Percentiles rank a stretch among this genome's conserved stretches.
These are phyloP conservation scores for Colletotrichum lini DNA, from an alignment of 2,329 filamentous ascomycete species.

Conservation along the genomic window DNA sequence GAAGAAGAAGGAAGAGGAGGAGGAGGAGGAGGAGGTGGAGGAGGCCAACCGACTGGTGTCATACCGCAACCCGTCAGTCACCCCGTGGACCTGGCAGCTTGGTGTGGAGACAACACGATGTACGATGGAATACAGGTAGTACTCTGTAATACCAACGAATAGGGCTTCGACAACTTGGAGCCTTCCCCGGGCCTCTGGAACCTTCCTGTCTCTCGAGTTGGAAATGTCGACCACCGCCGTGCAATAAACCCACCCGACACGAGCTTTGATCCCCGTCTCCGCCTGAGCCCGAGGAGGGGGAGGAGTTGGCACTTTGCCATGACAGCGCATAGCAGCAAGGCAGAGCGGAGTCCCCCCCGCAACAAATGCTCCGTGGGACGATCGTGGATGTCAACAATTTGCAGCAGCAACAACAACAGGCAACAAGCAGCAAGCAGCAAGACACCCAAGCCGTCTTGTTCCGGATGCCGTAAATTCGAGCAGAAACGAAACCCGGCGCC, in stretches of 20 bases:
- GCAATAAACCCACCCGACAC: constrained; percentile 28
- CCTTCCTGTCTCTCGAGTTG: background rate
- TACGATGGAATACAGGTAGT: background rate
- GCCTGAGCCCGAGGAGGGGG: background rate
- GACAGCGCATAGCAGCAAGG: no score
- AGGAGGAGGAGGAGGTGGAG: background rate
- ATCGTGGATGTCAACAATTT: background rate
- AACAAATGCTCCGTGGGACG: background rate
- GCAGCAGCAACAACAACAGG: no score
- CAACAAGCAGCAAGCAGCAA: background rate
- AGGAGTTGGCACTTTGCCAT: background rate
- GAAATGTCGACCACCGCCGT: constrained; percentile 4
- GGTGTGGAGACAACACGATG: background rate
- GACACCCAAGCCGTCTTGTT: background rate
- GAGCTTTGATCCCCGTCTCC: constrained; percentile 17
- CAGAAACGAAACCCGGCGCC: background rate
- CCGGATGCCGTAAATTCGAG: constrained; percentile 9
- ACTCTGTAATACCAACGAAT: background rate
- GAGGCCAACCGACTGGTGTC: background rate
- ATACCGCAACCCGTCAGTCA: background rate
- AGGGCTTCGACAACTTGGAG: background rate
- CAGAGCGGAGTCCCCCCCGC: background rate
- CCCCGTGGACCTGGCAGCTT: background rate
- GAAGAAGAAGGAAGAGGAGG: no score
- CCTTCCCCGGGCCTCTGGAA: background rate